These are phyloP conservation scores for Hydnomerulius pinastri DNA, from an alignment of 768 basidiomycete species.

Conservation along the genomic window DNA sequence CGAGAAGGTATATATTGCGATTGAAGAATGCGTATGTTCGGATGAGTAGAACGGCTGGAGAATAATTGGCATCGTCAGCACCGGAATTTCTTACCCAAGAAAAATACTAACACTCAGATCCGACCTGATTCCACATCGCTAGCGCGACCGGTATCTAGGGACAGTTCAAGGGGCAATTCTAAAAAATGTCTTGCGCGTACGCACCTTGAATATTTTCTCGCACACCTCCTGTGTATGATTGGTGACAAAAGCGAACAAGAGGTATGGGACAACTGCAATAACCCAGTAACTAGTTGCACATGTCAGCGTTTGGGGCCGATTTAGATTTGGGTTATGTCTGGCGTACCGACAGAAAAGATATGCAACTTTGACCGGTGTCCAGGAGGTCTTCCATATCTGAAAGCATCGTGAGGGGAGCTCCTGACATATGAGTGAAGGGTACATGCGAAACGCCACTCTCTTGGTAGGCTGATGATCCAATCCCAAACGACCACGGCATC, in stretches of 20 bases:
- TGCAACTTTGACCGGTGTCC: slow-evolving; percentile 82
- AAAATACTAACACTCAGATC: slow-evolving; percentile 62
- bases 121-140: slow-evolving; percentile 88
- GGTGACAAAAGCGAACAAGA: slow-evolving; percentile 73
- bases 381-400: slow-evolving; percentile 80
- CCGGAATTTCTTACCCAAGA: neutral
- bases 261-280: slow-evolving; percentile 74
- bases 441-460: slow-evolving; percentile 77
- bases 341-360: slow-evolving; percentile 83
- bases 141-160: slow-evolving; percentile 74
- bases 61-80: slow-evolving; percentile 11
- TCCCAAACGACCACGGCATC: slow-evolving; percentile 86
- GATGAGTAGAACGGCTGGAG: slow-evolving; percentile 76
- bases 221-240: slow-evolving; percentile 68
- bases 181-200: neutral
- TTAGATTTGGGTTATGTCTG: slow-evolving; percentile 18
- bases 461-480: slow-evolving; percentile 76
- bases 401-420: neutral
- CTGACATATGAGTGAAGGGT: slow-evolving; percentile 1
- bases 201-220: slow-evolving; percentile 68
- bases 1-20: slow-evolving; percentile 67
- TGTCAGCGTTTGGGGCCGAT: slow-evolving; percentile 7
- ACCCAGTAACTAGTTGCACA: slow-evolving; percentile 69
- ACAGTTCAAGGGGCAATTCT: neutral
- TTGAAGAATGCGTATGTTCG: slow-evolving; percentile 88